Conservation (phyloP, 306 rosid genomes). For the Luffa acutangula region DNA sequence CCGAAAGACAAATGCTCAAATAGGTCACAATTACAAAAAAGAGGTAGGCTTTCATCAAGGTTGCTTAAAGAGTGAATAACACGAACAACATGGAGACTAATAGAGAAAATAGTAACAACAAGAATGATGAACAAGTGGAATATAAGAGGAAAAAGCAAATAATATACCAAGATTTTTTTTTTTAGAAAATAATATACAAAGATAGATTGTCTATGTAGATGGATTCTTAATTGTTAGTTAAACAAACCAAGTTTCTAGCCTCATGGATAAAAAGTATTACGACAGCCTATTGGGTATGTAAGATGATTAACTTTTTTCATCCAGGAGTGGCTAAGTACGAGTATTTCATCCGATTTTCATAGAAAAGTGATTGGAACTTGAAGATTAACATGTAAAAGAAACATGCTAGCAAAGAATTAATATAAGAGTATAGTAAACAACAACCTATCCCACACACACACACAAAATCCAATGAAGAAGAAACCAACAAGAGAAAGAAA, state of each 20-base stretch:
- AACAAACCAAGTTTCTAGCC: background rate
- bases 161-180: too few relatives aligned
- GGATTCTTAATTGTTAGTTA: background rate
- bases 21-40: background rate
- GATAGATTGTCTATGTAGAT: background rate
- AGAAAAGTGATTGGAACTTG: slow-evolving; percentile 75
- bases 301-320: slow-evolving; percentile 35
- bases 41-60: background rate
- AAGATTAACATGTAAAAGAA: background rate
- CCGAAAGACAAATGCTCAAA: too few relatives aligned
- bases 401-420: background rate
- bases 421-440: background rate
- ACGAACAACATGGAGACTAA: background rate
- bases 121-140: background rate
- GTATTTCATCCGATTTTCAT: slow-evolving; percentile 75
- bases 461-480: background rate
- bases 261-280: background rate
- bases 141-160: too few relatives aligned
- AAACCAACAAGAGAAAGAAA: background rate
- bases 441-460: background rate
- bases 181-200: background rate
- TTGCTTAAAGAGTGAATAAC: background rate
- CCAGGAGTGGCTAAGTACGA: slow-evolving; percentile 44
- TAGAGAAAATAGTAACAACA: background rate
- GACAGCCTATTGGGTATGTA: background rate